A percentile compares a stretch with the other conserved stretches of the same genome.
Conservation (phyloP, 73 alveolate genomes). For the Durusdinium trenchii region DNA sequence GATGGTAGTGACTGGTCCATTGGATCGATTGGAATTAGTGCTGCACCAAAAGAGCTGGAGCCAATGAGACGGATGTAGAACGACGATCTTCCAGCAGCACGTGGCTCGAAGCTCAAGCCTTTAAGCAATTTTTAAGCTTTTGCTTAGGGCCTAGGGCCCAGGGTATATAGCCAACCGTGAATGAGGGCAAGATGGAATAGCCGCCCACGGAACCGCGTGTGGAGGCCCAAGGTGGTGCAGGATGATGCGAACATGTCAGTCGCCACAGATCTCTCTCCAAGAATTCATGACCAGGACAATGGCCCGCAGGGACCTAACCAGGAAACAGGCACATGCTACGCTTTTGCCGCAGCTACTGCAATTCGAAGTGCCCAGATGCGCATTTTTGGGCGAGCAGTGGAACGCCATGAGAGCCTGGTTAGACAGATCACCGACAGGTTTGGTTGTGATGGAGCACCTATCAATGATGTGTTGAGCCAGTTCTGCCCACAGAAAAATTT, state of each 20-base stretch:
- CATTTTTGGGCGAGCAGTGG: slow-evolving; percentile 51
- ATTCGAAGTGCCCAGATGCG: slow-evolving; percentile 83
- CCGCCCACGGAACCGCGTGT: not conserved
- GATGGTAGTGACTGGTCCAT: no score
- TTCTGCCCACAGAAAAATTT: slow-evolving; percentile 33
- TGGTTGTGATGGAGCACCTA: slow-evolving; percentile 62
- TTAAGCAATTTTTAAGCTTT: no score
- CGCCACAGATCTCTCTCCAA: slow-evolving; percentile 47
- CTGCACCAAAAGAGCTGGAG: no score
- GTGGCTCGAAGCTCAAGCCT: no score
- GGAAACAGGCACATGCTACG: slow-evolving; percentile 63
- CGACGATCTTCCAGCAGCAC: no score
- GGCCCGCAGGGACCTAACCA: slow-evolving; percentile 56
- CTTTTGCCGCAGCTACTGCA: slow-evolving; percentile 67
- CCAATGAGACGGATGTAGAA: no score
- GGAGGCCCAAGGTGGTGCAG: slow-evolving; percentile 25
- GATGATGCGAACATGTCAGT: not conserved
- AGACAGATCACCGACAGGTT: slow-evolving; percentile 1
- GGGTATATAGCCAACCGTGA: no score
- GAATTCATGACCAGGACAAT: slow-evolving; percentile 22
- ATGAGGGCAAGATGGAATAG: no score
- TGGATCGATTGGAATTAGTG: no score
- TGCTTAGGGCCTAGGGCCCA: no score
- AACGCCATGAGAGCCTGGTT: not conserved
- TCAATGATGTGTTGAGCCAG: not conserved